phyloP scores from a whole-genome alignment of 2,329 filamentous ascomycete genomes.

The Ophiostoma fasciatum region DNA sequence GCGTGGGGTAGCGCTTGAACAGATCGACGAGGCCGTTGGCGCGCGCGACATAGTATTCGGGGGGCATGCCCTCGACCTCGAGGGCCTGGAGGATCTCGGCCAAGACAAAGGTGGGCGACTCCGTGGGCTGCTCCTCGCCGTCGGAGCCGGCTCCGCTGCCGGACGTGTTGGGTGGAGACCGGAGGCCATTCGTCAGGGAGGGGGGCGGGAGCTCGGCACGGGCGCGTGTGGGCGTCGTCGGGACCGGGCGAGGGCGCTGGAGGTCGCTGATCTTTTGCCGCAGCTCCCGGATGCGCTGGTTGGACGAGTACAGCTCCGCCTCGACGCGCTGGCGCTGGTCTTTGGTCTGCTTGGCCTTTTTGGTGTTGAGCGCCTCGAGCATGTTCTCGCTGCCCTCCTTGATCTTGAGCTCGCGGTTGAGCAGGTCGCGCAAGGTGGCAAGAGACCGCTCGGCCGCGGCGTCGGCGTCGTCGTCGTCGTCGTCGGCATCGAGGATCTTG shows the following conservation, averaged over 20 bases:
- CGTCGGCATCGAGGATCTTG: constrained; percentile 48
- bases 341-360: constrained; percentile 90
- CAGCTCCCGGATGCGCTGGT: constrained; percentile 50
- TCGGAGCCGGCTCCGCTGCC: constrained; percentile 44
- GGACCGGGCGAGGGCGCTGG: constrained; percentile 33
- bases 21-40: constrained; percentile 89
- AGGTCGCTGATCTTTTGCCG: constrained; percentile 45
- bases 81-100: constrained; percentile 82
- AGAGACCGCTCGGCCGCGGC: constrained; percentile 52
- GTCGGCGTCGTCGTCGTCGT: constrained; percentile 6
- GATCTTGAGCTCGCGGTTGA: constrained; percentile 95
- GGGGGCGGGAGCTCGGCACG: constrained; percentile 32
- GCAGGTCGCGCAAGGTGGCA: constrained; percentile 60
- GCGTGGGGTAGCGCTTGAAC: constrained; percentile 81
- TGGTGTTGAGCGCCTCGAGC: constrained; percentile 83
- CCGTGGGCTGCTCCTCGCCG: constrained; percentile 51
- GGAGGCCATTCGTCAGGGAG: constrained; percentile 28
- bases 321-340: constrained; percentile 69
- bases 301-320: constrained; percentile 80
- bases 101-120: constrained; percentile 84
- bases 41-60: constrained; percentile 89
- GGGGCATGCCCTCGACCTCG: constrained; percentile 72
- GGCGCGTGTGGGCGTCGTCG: constrained; percentile 37
- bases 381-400: constrained; percentile 96
- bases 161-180: constrained; percentile 43